A percentile compares a stretch with the other conserved stretches of the same genome.
Conservation (phyloP, 176 grass and related monocot species). For the Aegilops sharonensis region DNA sequence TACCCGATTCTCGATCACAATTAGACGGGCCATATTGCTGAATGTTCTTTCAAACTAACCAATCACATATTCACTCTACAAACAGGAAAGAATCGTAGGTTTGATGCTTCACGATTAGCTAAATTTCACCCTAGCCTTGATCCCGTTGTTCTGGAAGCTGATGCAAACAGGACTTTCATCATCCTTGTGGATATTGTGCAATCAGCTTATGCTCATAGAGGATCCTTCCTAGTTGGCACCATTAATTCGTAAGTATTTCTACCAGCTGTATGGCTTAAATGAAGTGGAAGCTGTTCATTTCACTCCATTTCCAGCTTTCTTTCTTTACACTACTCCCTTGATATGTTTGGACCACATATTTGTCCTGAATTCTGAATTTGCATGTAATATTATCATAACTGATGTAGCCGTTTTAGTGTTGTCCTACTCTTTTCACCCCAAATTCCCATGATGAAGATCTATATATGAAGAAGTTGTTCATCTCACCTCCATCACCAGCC, state of each 20-base stretch:
- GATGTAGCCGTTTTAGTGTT: neutral
- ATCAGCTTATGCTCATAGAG: constrained; percentile 58
- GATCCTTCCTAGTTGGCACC: constrained; percentile 69
- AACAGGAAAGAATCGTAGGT: constrained; percentile 59
- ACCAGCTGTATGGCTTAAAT: constrained; percentile 21
- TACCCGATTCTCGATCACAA: constrained; percentile 5
- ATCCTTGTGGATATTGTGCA: constrained; percentile 78
- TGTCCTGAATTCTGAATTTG: constrained; percentile 28
- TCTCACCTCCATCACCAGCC: neutral
- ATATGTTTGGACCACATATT: constrained; percentile 23
- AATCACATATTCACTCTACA: constrained; percentile 31
- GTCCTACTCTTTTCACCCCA: constrained; percentile 11
- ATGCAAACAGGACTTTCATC: constrained; percentile 61
- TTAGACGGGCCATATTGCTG: constrained; percentile 16
- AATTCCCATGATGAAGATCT: neutral
- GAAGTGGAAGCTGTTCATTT: constrained; percentile 23
- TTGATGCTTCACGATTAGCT: constrained; percentile 63
- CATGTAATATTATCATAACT: neutral
- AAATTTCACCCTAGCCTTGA: constrained; percentile 59
- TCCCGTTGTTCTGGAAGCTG: constrained; percentile 68
- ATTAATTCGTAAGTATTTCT: constrained; percentile 79
- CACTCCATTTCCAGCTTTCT: neutral
- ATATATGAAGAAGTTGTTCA: neutral
- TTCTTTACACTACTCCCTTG: neutral
- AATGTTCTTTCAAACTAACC: constrained; percentile 16